Evolutionary conservation across 1,139 yeast genomes (phyloP).

Genomic region (Debaryomyces udenii): DNA sequence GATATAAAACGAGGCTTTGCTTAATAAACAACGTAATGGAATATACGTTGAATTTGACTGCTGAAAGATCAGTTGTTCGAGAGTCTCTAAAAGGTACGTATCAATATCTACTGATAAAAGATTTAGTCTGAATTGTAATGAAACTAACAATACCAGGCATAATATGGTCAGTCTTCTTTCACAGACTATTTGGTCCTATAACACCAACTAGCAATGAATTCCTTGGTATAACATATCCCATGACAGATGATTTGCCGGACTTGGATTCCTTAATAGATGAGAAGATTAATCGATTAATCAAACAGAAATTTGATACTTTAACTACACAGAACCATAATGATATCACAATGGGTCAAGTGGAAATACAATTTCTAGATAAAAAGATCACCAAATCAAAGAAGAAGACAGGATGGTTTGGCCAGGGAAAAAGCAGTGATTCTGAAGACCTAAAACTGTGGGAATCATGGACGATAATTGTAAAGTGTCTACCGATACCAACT

Average conservation of each 20-base stretch:
- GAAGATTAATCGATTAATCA: conserved; percentile 40
- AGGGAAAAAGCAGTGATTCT: conserved; percentile 26
- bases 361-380: conserved; percentile 33
- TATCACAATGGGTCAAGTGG: conserved; percentile 25
- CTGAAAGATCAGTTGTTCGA: conserved; percentile 47
- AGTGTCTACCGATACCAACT: conserved; percentile 33
- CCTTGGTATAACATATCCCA: conserved; percentile 48
- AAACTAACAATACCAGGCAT: conserved; percentile 48
- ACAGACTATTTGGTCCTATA: conserved; percentile 69
- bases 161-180: conserved; percentile 69
- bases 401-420: conserved; percentile 49
- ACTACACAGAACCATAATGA: conserved; percentile 8
- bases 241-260: conserved; percentile 45
- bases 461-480: conserved; percentile 42
- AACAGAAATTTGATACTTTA: conserved; percentile 25
- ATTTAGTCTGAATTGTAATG: neutral
- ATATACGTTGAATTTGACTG: conserved; percentile 38
- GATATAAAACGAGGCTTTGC: too few species aligned
- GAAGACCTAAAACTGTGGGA: conserved; percentile 41
- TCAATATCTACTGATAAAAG: neutral
- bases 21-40: conserved; percentile 30
- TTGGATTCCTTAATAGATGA: conserved; percentile 49
- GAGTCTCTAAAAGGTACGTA: conserved; percentile 50
- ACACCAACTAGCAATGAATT: conserved; percentile 54
- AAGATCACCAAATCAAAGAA: conserved; percentile 33